Evolutionary conservation across 495 filamentous ascomycete genomes (phyloP), one percentile per base, ranked within the genome.

Genomic region (Chaetomium cochliodes): DNA sequence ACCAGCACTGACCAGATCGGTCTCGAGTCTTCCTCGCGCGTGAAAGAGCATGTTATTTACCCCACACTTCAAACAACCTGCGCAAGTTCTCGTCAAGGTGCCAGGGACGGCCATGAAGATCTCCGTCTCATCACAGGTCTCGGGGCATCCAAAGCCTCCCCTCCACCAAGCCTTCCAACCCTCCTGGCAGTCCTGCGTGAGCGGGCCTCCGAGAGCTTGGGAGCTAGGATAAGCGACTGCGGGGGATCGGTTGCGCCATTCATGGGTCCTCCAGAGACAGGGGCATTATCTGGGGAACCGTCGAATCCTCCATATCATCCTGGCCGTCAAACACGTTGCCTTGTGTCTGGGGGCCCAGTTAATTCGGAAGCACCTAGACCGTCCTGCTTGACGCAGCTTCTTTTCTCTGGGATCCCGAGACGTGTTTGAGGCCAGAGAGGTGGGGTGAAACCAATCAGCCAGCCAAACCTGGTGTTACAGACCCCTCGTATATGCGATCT

Each of bases 181-280:
- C 33, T 42, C 28, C 52, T 8, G 39, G 39, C 56, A 6, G n/a
- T 18, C 13, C 22, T 58, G 26, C 26, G 37, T 58, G 18, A 58
- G 20, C 37, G 20, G 44, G 18, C 8, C 23, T 23, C 41, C 22
- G 7, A 18, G 23, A 59, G 5, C 57, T 60, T 60, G 47, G 59
- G 20, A 47, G n/a, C 42, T 23, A 59, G 30, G 30, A 30, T 30
- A 30, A 30, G 28, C 30, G 47, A 61, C 41, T 61, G 58, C 58
- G 58, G 58, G 58, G 58, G 58, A 26, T 25, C 47, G 47, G 33
- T 52, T 41, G 58, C 59, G 59, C 59, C 59, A 62, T 52, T 52
- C 59, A 50, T 26, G 59, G 59, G 33, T 62, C 26, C 30, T 60
- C 47, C 0, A 42, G 33, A 42, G 49, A 62, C 59, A 52, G 49